A percentile compares a stretch with the other conserved stretches of the same genome.
These are phyloP conservation scores for Iris macrosiphon DNA, from an alignment of 106 monocot species.

Conservation along the genomic window DNA sequence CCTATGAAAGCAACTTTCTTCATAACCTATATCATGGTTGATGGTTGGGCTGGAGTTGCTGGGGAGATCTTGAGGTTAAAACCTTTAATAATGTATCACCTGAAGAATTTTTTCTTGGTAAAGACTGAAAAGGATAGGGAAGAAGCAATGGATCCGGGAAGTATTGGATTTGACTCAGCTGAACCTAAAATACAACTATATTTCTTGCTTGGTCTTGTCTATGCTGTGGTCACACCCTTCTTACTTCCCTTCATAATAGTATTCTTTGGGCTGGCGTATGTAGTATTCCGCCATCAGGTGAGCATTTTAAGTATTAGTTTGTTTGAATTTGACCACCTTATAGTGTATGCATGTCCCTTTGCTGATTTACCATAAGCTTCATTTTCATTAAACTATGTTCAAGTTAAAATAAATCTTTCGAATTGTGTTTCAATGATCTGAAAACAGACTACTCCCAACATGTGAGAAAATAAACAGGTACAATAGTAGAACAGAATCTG, in stretches of 20 bases:
- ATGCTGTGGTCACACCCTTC: conserved; percentile 66
- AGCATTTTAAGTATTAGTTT: conserved; percentile 1
- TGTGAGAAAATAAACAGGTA: too few species aligned
- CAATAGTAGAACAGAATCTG: too few species aligned
- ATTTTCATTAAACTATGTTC: too few species aligned
- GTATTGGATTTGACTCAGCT: conserved; percentile 45
- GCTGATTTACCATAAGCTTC: too few species aligned
- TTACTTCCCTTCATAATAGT: conserved; percentile 70
- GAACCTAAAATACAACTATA: conserved; percentile 75
- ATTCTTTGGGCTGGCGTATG: conserved; percentile 59
- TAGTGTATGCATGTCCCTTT: too few species aligned
- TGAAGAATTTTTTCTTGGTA: conserved; percentile 73
- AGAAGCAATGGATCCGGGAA: conserved; percentile 75
- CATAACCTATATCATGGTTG: conserved; percentile 80
- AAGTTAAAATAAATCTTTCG: too few species aligned
- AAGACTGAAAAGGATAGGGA: conserved; percentile 86
- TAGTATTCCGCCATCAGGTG: conserved; percentile 80
- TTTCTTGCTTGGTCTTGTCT: conserved; percentile 79
- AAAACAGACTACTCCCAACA: too few species aligned
- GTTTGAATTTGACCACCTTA: too few species aligned
- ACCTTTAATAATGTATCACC: conserved; percentile 57
- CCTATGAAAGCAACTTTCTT: conserved; percentile 87
- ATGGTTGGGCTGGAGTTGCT: conserved; percentile 81
- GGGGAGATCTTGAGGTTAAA: conserved; percentile 65
- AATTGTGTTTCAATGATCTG: too few species aligned